Evolutionary conservation across 2,329 filamentous ascomycete species (phyloP).

Genomic region (Verticillium tricorpus): DNA sequence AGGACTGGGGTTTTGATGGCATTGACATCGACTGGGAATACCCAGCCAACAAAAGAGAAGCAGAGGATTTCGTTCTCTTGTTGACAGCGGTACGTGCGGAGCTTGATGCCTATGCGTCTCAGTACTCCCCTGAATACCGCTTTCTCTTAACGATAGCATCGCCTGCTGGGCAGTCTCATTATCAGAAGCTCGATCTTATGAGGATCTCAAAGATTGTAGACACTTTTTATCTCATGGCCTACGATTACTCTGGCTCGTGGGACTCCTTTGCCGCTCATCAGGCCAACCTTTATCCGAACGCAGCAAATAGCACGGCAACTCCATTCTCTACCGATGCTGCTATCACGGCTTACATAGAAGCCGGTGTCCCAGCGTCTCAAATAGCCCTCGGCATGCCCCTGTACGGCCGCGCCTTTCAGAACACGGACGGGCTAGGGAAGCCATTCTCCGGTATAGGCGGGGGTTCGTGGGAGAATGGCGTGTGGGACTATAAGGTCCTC

Average conservation of each 20-base stretch:
- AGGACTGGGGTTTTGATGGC: slow-evolving; percentile 73
- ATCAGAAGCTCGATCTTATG: slow-evolving; percentile 53
- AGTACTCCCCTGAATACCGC: slow-evolving; percentile 39
- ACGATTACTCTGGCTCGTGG: slow-evolving; percentile 85
- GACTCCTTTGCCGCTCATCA: slow-evolving; percentile 68
- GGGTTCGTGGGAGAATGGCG: slow-evolving; percentile 79
- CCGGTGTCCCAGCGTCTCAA: slow-evolving; percentile 63
- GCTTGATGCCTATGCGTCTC: slow-evolving; percentile 52
- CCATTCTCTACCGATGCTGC: slow-evolving; percentile 75
- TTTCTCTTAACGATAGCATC: slow-evolving; percentile 63
- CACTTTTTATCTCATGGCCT: slow-evolving; percentile 73
- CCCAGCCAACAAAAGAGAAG: slow-evolving; percentile 41
- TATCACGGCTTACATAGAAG: slow-evolving; percentile 64
- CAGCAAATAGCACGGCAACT: slow-evolving; percentile 55
- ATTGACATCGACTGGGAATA: slow-evolving; percentile 69
- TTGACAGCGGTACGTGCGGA: slow-evolving; percentile 52
- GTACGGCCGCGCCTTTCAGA: slow-evolving; percentile 80
- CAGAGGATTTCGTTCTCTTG: slow-evolving; percentile 52
- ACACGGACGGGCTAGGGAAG: slow-evolving; percentile 69
- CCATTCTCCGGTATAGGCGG: slow-evolving; percentile 68
- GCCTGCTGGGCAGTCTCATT: slow-evolving; percentile 59
- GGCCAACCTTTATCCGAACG: slow-evolving; percentile 67
- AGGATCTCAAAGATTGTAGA: slow-evolving; percentile 37
- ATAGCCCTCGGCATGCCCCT: slow-evolving; percentile 88
- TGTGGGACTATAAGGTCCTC: slow-evolving; percentile 85